Evolutionary conservation across 106 monocot genomes (phyloP).

Genomic region (Dendrobium nobile): DNA sequence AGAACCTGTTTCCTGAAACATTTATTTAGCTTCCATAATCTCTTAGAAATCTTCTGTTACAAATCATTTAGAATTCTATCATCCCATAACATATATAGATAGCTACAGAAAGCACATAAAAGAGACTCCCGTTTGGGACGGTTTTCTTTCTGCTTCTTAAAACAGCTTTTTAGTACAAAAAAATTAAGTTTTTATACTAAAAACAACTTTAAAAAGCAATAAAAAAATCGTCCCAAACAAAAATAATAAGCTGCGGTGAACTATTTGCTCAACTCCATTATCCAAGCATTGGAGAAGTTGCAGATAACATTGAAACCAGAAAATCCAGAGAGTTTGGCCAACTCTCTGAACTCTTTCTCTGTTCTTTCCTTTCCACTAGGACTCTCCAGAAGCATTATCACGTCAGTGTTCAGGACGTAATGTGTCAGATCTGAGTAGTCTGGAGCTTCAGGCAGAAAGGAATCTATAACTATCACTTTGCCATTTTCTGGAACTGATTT

Average conservation of each 20-base stretch:
- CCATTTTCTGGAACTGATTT: constrained; percentile 26
- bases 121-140: too few relatives aligned
- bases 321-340: constrained; percentile 9
- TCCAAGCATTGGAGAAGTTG: constrained; percentile 8
- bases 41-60: too few relatives aligned
- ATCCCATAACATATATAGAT: too few relatives aligned
- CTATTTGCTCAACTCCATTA: constrained; percentile 9
- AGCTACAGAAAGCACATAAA: too few relatives aligned
- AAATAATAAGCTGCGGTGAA: neutral
- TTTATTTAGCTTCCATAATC: too few relatives aligned
- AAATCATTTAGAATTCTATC: too few relatives aligned
- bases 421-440: neutral
- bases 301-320: constrained; percentile 5
- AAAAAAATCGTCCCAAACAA: too few relatives aligned
- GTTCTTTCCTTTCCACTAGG: constrained; percentile 23
- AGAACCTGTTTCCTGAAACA: too few relatives aligned
- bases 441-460: constrained; percentile 13
- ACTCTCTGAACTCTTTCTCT: constrained; percentile 9
- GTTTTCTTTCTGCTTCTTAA: too few relatives aligned
- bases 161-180: too few relatives aligned
- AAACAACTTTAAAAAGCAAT: too few relatives aligned
- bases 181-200: too few relatives aligned
- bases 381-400: constrained; percentile 19
- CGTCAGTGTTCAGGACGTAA: constrained; percentile 9
- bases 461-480: constrained; percentile 28